Conservation (phyloP, 352 stramenopile species). For the Phytophthora pseudosyringae region DNA sequence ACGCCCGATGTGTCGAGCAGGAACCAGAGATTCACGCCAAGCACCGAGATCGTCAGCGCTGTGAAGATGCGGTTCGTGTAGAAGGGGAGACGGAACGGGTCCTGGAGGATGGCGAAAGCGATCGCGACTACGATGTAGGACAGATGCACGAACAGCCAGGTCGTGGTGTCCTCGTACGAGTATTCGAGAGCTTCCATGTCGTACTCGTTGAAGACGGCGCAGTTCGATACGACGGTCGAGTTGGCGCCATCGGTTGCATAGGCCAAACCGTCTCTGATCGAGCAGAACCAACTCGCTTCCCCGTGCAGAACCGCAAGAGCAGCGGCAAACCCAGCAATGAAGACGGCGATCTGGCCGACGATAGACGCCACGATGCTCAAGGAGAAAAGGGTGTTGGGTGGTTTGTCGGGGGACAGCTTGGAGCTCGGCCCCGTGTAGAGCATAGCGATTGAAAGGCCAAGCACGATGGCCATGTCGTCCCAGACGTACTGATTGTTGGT, state of each 20-base stretch:
- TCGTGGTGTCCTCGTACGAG: conserved; percentile 55
- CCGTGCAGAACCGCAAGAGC: conserved; percentile 36
- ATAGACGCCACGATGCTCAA: conserved; percentile 54
- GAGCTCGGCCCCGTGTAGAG: conserved; percentile 50
- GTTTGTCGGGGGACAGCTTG: conserved; percentile 42
- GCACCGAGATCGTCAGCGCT: conserved; percentile 24
- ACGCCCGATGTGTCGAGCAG: conserved; percentile 45
- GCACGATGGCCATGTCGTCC: conserved; percentile 63
- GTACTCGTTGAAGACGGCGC: conserved; percentile 47
- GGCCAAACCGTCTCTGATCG: conserved; percentile 34
- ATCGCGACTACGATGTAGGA: conserved; percentile 58
- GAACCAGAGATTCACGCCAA: conserved; percentile 61
- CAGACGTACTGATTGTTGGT: conserved; percentile 75
- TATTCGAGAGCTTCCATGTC: conserved; percentile 43
- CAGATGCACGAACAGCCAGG: conserved; percentile 68
- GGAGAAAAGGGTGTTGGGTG: conserved; percentile 59
- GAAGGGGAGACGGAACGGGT: conserved; percentile 54
- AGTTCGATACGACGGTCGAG: conserved; percentile 28
- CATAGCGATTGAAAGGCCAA: conserved; percentile 61
- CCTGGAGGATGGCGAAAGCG: conserved; percentile 61
- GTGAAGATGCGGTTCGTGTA: conserved; percentile 57
- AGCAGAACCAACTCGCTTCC: conserved; percentile 57
- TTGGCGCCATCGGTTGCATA: conserved; percentile 30
- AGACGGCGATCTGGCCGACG: conserved; percentile 52
- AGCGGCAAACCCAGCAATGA: conserved; percentile 52